Evolutionary conservation across 192 early-diverging fungal genomes (phyloP), one percentile per base, ranked within the genome.

Genomic region (Diversispora epigaea): DNA sequence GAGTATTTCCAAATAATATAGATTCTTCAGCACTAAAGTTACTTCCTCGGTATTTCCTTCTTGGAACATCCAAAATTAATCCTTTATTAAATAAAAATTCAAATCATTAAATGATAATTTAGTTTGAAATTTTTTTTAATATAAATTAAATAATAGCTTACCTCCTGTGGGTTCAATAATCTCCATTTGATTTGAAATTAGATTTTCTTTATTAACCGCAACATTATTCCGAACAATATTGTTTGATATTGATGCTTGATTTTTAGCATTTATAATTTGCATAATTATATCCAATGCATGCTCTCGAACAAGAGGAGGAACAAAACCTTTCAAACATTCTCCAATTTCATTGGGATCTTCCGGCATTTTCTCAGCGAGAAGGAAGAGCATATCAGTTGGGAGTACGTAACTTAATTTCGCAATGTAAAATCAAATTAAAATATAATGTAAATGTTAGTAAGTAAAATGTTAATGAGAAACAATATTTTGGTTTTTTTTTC

Each of bases 381-480:
- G 81, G 68, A 93, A 90, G 12, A 99, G 84, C 92, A 95, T 93
- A 68, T 95, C 92, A 77, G 91, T 93, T 14, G 98, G 98, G 21
- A 96, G 65, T 3, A 98, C 95, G 79, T 94, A 99, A 10, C 91
- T 60, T 45, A 17, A 32, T 22, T 50, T 25, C 49, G 19, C 2
- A 49, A 46, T 17, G 15, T 2, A 21, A 39, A 19, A 10, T 15
- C 25, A 22, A 14, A 69, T 69, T 39, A 21, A 7, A 1, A 25
- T 21, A 14, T 58, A 58, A 58, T 32, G 22, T 21, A 22, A 58
- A 22, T 21, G 4, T 58, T 58, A 19, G 22, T 19, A 17, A 58
- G 3, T 21, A 4, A 22, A 58, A 43, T 17, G 4, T 11, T 43
- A 43, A 22, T 4, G n/a, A n/a, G n/a, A n/a, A n/a, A n/a, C n/a